Evolutionary conservation across 495 filamentous ascomycete genomes (phyloP).

Genomic region (Lasiosphaeria hispida): DNA sequence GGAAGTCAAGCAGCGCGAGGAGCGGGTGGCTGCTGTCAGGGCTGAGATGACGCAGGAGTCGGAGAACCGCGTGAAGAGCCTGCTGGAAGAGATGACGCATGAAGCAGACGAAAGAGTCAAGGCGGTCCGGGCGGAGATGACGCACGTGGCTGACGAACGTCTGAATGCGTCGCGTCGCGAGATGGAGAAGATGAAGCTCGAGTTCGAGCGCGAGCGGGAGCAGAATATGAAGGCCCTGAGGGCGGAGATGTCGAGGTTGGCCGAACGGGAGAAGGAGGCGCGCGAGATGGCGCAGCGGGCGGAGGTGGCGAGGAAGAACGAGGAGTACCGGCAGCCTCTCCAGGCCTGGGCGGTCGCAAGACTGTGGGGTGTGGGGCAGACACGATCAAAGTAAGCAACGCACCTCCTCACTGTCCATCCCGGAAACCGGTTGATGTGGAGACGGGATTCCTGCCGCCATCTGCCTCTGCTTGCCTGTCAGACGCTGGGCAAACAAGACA

Average conservation of each 20-base stretch:
- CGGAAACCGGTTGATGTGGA: not conserved
- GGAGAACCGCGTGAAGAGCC: not conserved
- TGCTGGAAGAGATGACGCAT: not conserved
- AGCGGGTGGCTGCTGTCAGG: too few relatives aligned
- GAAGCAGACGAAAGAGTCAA: constrained; percentile 4
- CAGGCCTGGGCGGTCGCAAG: constrained; percentile 16
- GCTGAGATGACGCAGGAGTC: not conserved
- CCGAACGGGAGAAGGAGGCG: constrained; percentile 2
- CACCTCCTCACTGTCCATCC: not conserved
- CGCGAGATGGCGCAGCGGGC: not conserved
- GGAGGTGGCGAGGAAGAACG: not conserved
- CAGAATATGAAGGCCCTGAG: not conserved
- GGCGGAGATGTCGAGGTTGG: not conserved
- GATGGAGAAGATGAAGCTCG: constrained; percentile 5
- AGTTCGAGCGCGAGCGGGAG: constrained; percentile 1
- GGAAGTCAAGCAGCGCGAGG: too few relatives aligned
- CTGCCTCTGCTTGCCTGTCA: too few relatives aligned
- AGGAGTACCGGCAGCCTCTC: not conserved
- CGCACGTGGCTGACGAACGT: not conserved
- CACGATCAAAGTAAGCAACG: constrained; percentile 11
- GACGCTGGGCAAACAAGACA: too few relatives aligned
- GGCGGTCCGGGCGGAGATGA: not conserved
- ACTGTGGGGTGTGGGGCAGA: constrained; percentile 12
- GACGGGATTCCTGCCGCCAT: not conserved
- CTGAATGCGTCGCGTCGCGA: not conserved